A percentile compares a stretch with the other conserved stretches of the same genome.
Evolutionary conservation across 257 asterid genomes (phyloP).

Genomic region (Solanum bulbocastanum): DNA sequence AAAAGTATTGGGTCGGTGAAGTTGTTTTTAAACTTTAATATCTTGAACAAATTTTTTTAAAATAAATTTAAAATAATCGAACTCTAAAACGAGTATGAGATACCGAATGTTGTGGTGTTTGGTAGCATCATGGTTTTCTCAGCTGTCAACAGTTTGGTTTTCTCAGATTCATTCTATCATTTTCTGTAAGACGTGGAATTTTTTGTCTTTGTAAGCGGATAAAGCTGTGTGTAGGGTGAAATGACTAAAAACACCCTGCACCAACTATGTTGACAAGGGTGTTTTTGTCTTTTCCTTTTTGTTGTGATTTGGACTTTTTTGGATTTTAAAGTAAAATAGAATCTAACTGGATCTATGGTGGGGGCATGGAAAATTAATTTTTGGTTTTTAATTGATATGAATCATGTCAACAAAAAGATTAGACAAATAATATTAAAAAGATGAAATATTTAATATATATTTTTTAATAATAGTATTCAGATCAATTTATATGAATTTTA

Average conservation of each 20-base stretch:
- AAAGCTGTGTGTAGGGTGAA: neutral
- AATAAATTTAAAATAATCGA: neutral
- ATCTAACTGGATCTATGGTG: neutral
- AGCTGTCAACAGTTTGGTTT: neutral
- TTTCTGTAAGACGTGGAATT: constrained; percentile 3
- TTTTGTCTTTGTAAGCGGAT: neutral
- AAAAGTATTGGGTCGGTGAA: neutral
- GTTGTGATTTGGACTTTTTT: neutral
- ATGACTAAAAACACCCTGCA: constrained; percentile 7
- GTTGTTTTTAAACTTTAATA: neutral
- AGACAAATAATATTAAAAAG: neutral
- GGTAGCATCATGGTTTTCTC: constrained; percentile 6
- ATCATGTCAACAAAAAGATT: neutral
- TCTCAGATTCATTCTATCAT: neutral
- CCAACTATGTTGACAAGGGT: neutral
- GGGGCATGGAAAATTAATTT: neutral
- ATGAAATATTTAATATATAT: neutral
- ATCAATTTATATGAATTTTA: neutral
- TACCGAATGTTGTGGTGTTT: neutral
- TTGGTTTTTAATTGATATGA: neutral
- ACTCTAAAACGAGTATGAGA: neutral
- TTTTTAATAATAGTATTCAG: neutral
- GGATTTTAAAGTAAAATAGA: neutral
- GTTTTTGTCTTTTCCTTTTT: neutral
- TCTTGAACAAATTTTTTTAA: rapidly evolving